Evolutionary conservation across 179 eudicot species (phyloP), one percentile per base, ranked within the genome.

Genomic region (Spinacia oleracea): DNA sequence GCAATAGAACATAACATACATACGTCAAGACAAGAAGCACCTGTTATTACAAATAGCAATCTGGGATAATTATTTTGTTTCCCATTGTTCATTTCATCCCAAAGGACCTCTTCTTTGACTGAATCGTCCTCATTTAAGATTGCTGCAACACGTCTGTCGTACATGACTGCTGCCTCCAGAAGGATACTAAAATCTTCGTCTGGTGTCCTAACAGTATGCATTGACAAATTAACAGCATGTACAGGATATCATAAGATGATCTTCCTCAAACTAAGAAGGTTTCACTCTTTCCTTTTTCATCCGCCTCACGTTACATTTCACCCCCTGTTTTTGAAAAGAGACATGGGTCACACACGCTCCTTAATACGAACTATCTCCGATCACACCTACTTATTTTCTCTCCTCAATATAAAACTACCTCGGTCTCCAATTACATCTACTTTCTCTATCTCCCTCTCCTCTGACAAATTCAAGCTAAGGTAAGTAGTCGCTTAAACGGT

Each of bases 151-250:
- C 98, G 96, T 83, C 98, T 89, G 81, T 96, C 99, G 83, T 93
- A 96, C 97, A 93, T 89, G 75, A 96, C 90, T 78, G 99, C 98
- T 64, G 99, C 99, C 88, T 96, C 99, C 81, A 96, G 83, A 67
- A 96, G 96, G 84, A 96, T 92, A 65, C 90, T 86, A 83, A 96
- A 96, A 80, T 96, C 98, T 85, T 96, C 98, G 86, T 96, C 99
- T 81, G 98, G 94, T 42, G 99, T 96, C 98, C 98, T 93, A 86
- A 32, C 85, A 82, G 50, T 12, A 76, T 72, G 75, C 48, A 63
- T 27, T 56, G 66, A 69, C 51, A 78, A 58, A 76, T 45, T 8
- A 66, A n/a, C n/a, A n/a, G 35, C 20, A 46, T 38, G 8, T 55
- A 73, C 0, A 34, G 35, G 35, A 69, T 63, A 63, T 59, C 55